A percentile compares a stretch with the other conserved stretches of the same genome.
Evolutionary conservation across 768 basidiomycete genomes (phyloP).

Genomic region (Tubosaeta sp.): DNA sequence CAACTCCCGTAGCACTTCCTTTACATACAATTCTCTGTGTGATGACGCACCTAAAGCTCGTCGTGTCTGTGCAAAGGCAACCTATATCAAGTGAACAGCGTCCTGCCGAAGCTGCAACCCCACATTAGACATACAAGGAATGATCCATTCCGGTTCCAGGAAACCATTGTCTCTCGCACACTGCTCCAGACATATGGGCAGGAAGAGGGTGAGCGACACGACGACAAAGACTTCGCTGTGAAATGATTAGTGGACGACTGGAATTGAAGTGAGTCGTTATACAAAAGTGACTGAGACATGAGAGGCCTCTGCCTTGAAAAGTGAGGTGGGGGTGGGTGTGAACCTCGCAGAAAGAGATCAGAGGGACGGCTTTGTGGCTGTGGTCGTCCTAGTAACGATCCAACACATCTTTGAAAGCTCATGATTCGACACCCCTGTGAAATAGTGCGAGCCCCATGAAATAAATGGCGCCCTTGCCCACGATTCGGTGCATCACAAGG

Average conservation of each 20-base stretch:
- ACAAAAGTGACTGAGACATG: slow-evolving; percentile 86
- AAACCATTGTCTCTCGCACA: slow-evolving; percentile 88
- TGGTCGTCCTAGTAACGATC: no score
- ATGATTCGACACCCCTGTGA: no score
- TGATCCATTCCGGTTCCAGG: slow-evolving; percentile 60
- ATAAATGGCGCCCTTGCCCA: no score
- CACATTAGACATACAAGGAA: slow-evolving; percentile 44
- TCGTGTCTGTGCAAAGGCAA: slow-evolving; percentile 57
- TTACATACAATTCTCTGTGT: no score
- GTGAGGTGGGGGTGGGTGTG: slow-evolving; percentile 31
- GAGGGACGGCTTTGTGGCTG: no score
- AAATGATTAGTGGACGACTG: background rate
- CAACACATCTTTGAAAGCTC: no score
- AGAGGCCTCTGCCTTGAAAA: slow-evolving; percentile 26
- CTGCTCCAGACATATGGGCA: slow-evolving; percentile 82
- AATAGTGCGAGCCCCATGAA: no score
- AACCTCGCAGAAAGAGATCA: background rate
- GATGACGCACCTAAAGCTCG: slow-evolving; percentile 76
- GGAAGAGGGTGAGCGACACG: slow-evolving; percentile 74
- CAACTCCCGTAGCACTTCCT: no score
- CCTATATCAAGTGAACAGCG: slow-evolving; percentile 82
- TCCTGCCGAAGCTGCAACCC: slow-evolving; percentile 28
- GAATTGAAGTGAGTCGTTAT: background rate
- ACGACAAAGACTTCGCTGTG: slow-evolving; percentile 75
- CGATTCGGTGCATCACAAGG: no score